Evolutionary conservation across 2,329 filamentous ascomycete species (phyloP).

Genomic region (Trichoderma endophyticum): DNA sequence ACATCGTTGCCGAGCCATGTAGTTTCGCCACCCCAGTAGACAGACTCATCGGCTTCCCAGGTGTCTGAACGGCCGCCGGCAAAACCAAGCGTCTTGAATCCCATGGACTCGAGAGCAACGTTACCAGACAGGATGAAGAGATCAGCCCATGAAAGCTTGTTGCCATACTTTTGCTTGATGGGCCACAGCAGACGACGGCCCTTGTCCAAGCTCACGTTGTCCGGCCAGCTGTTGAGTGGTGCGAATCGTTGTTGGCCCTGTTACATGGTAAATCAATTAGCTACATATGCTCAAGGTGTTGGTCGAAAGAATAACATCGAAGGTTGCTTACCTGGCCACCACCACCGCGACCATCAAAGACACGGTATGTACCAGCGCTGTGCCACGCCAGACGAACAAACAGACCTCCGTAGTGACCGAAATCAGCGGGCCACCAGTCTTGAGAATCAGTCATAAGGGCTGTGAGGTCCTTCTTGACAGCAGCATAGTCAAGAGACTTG

Average conservation of each 20-base stretch:
- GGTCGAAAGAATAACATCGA: not conserved
- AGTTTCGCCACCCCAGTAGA: conserved; percentile 74
- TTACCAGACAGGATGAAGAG: conserved; percentile 69
- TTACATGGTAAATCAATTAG: not conserved
- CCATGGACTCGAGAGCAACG: conserved; percentile 74
- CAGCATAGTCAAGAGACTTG: conserved; percentile 53
- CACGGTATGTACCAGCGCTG: conserved; percentile 66
- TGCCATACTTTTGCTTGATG: conserved; percentile 81
- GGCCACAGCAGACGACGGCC: conserved; percentile 75
- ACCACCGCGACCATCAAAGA: conserved; percentile 71
- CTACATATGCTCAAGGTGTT: not conserved
- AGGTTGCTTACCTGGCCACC: conserved; percentile 50
- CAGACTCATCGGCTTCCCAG: conserved; percentile 72
- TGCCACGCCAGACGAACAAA: conserved; percentile 83
- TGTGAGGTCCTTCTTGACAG: conserved; percentile 71
- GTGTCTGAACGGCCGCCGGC: conserved; percentile 68
- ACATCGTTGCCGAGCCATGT: conserved; percentile 74
- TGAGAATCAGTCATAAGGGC: conserved; percentile 73
- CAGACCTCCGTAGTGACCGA: conserved; percentile 75
- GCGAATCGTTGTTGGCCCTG: conserved; percentile 66
- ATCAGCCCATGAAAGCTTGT: conserved; percentile 79
- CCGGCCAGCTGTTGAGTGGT: conserved; percentile 76
- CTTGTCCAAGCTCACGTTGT: conserved; percentile 77
- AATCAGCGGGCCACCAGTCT: conserved; percentile 80
- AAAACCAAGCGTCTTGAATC: conserved; percentile 70